These are phyloP conservation scores for Leccinum ponderosum DNA, from an alignment of 1,284 basidiomycete genomes.

Conservation along the genomic window DNA sequence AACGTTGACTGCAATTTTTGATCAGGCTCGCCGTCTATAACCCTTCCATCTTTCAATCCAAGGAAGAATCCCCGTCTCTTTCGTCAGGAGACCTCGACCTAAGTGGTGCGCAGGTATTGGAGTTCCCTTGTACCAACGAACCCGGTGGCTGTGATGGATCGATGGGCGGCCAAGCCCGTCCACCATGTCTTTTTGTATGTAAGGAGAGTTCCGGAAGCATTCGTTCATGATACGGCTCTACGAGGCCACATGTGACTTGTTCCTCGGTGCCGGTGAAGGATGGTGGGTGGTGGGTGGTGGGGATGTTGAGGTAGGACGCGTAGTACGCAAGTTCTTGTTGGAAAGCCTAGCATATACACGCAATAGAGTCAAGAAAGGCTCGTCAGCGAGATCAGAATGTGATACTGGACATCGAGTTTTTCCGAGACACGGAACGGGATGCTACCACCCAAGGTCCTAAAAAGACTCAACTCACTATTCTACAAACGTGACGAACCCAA, in stretches of 20 bases:
- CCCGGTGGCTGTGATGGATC: slow-evolving; percentile 63
- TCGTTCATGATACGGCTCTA: slow-evolving; percentile 91
- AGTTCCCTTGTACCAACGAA: slow-evolving; percentile 69
- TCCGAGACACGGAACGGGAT: slow-evolving; percentile 16
- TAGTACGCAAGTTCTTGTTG: slow-evolving; percentile 88
- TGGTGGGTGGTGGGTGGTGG: slow-evolving; percentile 60
- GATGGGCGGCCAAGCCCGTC: slow-evolving; percentile 94
- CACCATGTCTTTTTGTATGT: slow-evolving; percentile 85
- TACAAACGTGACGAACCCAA: slow-evolving; percentile 94
- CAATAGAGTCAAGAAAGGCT: background rate
- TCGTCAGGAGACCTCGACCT: slow-evolving; percentile 19
- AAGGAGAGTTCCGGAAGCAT: slow-evolving; percentile 69
- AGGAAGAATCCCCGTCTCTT: slow-evolving; percentile 29
- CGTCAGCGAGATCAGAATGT: slow-evolving; percentile 17
- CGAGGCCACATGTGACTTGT: slow-evolving; percentile 82
- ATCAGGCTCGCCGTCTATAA: slow-evolving; percentile 86
- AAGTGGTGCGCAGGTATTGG: slow-evolving; percentile 14
- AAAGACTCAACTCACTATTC: slow-evolving; percentile 65
- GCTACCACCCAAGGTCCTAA: too few relatives aligned
- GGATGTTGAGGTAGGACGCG: slow-evolving; percentile 89
- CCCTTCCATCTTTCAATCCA: slow-evolving; percentile 54
- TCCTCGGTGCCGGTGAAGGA: slow-evolving; percentile 80
- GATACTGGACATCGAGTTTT: slow-evolving; percentile 24
- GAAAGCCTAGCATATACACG: slow-evolving; percentile 63
- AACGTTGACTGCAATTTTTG: slow-evolving; percentile 81